phyloP scores from a whole-genome alignment of 2,329 filamentous ascomycete genomes.

The Exophiala bonariae region DNA sequence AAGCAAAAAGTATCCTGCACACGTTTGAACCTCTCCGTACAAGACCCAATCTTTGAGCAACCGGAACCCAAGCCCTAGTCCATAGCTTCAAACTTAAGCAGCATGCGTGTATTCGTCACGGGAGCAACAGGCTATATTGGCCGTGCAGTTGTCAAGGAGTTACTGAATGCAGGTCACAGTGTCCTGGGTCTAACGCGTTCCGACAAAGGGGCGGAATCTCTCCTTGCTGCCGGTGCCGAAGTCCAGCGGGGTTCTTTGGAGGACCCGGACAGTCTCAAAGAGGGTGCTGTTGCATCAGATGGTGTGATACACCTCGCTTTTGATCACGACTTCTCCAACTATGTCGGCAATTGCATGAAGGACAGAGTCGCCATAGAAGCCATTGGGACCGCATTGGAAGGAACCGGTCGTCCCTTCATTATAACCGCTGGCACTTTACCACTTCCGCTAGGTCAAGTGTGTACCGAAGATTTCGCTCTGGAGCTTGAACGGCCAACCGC shows the following conservation, averaged over 20 bases:
- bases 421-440: no score
- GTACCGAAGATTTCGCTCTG: no score
- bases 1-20: no score
- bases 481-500: no score
- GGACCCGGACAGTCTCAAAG: constrained; percentile 34
- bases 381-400: constrained; percentile 25
- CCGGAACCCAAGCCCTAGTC: no score
- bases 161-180: constrained; percentile 38
- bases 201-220: constrained; percentile 30
- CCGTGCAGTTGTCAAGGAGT: constrained; percentile 38
- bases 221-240: constrained; percentile 35
- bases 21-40: no score
- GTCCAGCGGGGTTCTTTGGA: constrained; percentile 36
- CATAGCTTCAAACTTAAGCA: no score
- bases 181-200: constrained; percentile 43
- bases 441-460: no score
- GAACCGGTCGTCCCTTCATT: no score
- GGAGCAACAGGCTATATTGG: constrained; percentile 47
- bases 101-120: constrained; percentile 41
- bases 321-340: constrained; percentile 40
- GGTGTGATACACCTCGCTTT: constrained; percentile 45
- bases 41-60: no score
- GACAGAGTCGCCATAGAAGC: constrained; percentile 33
- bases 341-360: constrained; percentile 37
- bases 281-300: constrained; percentile 34